A percentile compares a stretch with the other conserved stretches of the same genome.
Conservation (phyloP, 306 rosid species). For the Prunus kanzakura region DNA sequence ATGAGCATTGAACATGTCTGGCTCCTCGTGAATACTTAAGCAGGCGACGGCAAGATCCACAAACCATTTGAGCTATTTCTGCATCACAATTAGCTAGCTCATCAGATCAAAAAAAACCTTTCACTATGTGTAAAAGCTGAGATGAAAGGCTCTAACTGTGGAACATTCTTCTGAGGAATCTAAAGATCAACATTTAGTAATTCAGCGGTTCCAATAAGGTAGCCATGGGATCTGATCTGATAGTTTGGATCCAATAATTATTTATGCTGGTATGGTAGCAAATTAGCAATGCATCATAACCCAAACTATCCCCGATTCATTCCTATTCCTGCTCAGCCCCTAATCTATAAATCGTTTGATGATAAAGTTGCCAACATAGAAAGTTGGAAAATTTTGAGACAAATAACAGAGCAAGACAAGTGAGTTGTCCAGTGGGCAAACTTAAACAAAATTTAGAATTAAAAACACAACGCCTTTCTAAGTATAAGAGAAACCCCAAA, state of each 20-base stretch:
- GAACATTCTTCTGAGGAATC: neutral
- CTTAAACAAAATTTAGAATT: neutral
- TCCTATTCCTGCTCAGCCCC: neutral
- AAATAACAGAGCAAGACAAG: neutral
- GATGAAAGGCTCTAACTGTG: neutral
- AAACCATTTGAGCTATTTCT: constrained; percentile 85
- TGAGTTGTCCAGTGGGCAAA: neutral
- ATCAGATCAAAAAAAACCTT: constrained; percentile 16
- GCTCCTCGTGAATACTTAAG: constrained; percentile 71
- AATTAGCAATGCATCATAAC: neutral
- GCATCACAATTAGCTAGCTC: constrained; percentile 21
- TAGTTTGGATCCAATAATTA: neutral
- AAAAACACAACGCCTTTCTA: too few relatives aligned
- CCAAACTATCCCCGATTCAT: neutral
- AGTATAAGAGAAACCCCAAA: too few relatives aligned
- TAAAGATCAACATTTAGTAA: neutral
- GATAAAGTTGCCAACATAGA: neutral
- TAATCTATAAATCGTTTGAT: neutral
- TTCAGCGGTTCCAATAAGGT: neutral
- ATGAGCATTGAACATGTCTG: constrained; percentile 70
- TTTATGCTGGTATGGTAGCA: neutral
- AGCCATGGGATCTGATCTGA: neutral
- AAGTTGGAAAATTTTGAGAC: neutral
- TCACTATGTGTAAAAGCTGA: neutral
- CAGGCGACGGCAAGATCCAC: constrained; percentile 83